Evolutionary conservation across 202 grass and related monocot genomes (phyloP).

Genomic region (Musa balbisiana): DNA sequence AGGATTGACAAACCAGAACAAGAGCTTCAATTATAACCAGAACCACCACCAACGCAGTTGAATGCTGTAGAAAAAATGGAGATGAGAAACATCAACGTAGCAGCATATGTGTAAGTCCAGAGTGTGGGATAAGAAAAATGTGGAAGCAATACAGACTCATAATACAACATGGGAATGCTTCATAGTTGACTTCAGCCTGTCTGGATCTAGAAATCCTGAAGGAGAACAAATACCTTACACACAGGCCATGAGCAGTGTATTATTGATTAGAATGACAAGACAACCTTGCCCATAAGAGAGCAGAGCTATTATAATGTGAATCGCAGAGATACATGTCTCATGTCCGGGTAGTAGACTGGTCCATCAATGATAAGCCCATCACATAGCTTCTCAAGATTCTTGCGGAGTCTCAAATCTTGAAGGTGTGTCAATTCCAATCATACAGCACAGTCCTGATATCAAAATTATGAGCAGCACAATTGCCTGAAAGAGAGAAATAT

Average conservation of each 20-base stretch:
- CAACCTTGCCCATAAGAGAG: neutral
- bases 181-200: neutral
- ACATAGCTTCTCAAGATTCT: slow-evolving; percentile 41
- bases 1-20: no score
- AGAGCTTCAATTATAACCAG: no score
- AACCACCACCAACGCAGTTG: no score
- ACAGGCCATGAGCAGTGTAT: neutral
- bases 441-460: slow-evolving; percentile 92
- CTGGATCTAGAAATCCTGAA: neutral
- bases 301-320: slow-evolving; percentile 1
- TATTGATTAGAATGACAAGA: slow-evolving; percentile 4
- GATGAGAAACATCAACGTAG: no score
- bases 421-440: slow-evolving; percentile 89
- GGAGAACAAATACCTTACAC: neutral
- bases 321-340: neutral
- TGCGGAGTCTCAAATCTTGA: slow-evolving; percentile 74
- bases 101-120: no score
- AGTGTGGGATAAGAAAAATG: neutral
- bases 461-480: slow-evolving; percentile 92
- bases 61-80: no score
- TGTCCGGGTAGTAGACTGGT: neutral
- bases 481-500: slow-evolving; percentile 41
- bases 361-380: neutral
- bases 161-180: neutral
- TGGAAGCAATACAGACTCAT: slow-evolving; percentile 2